These are phyloP conservation scores for Stentor roeselii DNA, from an alignment of 73 alveolate genomes.

Conservation along the genomic window DNA sequence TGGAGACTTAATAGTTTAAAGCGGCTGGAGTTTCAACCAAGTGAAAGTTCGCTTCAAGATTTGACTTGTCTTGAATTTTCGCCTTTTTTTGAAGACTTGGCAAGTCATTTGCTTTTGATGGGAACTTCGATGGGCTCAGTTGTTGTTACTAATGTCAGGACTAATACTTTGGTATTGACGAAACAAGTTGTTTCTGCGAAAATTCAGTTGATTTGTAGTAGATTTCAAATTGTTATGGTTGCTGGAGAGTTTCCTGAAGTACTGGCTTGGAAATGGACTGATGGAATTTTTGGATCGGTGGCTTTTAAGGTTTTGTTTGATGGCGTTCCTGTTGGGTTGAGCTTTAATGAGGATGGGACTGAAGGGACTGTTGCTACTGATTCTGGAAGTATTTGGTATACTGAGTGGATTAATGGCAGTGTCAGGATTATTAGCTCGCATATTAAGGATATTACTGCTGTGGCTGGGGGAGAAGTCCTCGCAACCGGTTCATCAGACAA, in stretches of 20 bases:
- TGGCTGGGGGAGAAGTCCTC: neutral
- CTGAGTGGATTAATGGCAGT: constrained; percentile 33
- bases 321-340: constrained; percentile 34
- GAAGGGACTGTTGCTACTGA: constrained; percentile 44
- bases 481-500: constrained; percentile 58
- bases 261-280: neutral
- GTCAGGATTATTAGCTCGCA: neutral
- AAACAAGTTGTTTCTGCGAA: neutral
- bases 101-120: neutral
- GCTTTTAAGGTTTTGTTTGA: constrained; percentile 22
- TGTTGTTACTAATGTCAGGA: neutral
- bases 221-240: neutral
- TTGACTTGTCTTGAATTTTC: neutral
- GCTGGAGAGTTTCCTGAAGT: constrained; percentile 1
- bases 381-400: constrained; percentile 60
- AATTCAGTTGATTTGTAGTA: neutral
- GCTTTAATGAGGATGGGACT: constrained; percentile 42
- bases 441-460: neutral
- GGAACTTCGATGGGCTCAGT: neutral
- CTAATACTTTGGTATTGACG: neutral
- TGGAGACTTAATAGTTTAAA: neutral
- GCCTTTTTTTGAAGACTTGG: neutral
- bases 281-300: neutral
- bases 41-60: neutral
- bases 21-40: neutral